Base-by-base conservation (phyloP, 2,329 filamentous ascomycete species). In the Geosmithia morbida region DNA sequence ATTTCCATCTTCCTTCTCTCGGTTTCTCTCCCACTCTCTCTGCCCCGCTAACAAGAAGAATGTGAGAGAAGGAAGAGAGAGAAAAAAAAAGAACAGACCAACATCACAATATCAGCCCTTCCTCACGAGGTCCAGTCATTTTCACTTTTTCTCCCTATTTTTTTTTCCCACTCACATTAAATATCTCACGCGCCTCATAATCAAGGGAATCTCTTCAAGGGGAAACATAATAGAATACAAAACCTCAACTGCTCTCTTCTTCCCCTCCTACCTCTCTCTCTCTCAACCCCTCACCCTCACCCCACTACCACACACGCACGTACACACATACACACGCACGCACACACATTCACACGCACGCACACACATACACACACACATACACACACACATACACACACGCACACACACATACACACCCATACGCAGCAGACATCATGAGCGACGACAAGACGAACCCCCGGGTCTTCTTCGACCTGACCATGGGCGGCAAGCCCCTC, bases 391-490 rank as follows among this genome's bases (percentile, higher is more conserved):
- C n/a, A n/a, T n/a, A n/a, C 14, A 4, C 22, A 26, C 19, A 45
- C 16, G n/a, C 39, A 8, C 41, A 45, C 44, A 41, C 22, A n/a
- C 29, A 30, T 18, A 17, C 30, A 17, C 17, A 44, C 4, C 43
- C 7, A 16, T 11, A 13, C 7, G 2, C 18, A 44, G 3, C 43
- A 44, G 8, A 5, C 45, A 46, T 39, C 18, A 46, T 46, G 45
- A 18, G 14, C n/a, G 45, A 41, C 63, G 83, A 85, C 33, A 41
- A n/a, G 39, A 18, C 22, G 22, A 47, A 47, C 59, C 79, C 79
- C 61, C 82, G 85, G 57, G 89, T 95, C 69, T 98, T 83, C 72
- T 96, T 98, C 65, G 89, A 97, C 70, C 82, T 98, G 62, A 72
- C 81, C 51, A 83, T 97, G 60, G 88, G 85, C 60, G 76, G 78